Evolutionary conservation across 1,284 basidiomycete species (phyloP), one percentile per base, ranked within the genome.

Genomic region (Porodaedalea pini): DNA sequence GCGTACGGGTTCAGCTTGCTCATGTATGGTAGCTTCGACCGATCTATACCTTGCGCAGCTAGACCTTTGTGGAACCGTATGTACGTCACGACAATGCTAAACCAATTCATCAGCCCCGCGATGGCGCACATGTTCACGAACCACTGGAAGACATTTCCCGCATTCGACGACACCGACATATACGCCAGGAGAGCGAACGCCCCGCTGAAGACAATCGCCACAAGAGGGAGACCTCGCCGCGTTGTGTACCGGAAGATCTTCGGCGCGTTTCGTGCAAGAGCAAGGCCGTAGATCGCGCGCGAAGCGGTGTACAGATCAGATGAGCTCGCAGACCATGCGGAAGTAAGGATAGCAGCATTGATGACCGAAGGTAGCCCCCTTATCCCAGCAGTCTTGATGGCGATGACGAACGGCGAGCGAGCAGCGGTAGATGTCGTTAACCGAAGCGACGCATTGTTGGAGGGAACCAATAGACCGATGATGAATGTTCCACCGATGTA

Each of bases 241-340:
- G 83, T 80, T 0, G 87, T 85, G 64, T 73, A 82, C 47, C 79
- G 63, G 73, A 97, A 93, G 54, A 93, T 70, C 48, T 68, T 78
- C 0, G 92, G 93, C 0, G 91, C 92, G 64, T 92, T 89, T 0
- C 87, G 85, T 19, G 83, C 76, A 4, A 79, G 69, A n/a, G 92
- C 83, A 56, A 96, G 76, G 39, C 89, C 88, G 69, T 94, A 92
- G n/a, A 94, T 75, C 1, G 88, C 17, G 88, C 1, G 88, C 17
- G 88, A 90, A 56, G 84, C 84, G 2, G 85, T 86, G 71, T 91
- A 96, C 50, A 95, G 69, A 66, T 93, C 87, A 62, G 87, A 89
- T 40, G 85, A 89, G 2, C 88, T 90, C 3, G 92, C 91, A 4
- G 90, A 93, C 81, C 88, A 90, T 1, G 93, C 93, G 1, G 90